These are phyloP conservation scores for Ascoidea asiatica DNA, from an alignment of 805 yeast species.

Conservation along the genomic window DNA sequence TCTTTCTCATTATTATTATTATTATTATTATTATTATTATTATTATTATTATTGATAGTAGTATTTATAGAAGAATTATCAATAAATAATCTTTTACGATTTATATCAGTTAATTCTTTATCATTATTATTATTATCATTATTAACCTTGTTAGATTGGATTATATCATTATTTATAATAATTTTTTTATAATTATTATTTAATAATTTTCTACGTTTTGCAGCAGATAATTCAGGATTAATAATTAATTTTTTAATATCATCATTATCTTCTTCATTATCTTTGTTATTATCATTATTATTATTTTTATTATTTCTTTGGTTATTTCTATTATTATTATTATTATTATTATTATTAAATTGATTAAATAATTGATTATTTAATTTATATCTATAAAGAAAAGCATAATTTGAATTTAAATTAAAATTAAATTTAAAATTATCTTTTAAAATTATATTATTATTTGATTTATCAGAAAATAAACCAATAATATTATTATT, in stretches of 20 bases:
- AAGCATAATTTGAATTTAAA: background rate
- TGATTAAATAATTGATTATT: background rate
- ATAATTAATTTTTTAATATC: conserved; percentile 23
- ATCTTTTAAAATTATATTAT: background rate
- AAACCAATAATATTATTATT: conserved; percentile 1
- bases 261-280: conserved; percentile 3
- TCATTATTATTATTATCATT: background rate
- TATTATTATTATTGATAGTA: no score
- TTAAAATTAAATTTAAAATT: background rate
- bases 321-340: background rate
- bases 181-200: conserved; percentile 13
- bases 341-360: background rate
- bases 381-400: background rate
- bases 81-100: no score
- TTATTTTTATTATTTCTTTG: background rate
- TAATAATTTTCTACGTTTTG: conserved; percentile 25
- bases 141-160: background rate
- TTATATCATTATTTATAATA: background rate
- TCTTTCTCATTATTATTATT: background rate
- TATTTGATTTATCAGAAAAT: background rate
- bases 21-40: background rate
- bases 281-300: background rate
- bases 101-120: no score
- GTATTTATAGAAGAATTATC: background rate
- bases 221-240: conserved; percentile 28